Evolutionary conservation across 2,329 filamentous ascomycete species (phyloP).

Genomic region (Stachybotrys echinatus): DNA sequence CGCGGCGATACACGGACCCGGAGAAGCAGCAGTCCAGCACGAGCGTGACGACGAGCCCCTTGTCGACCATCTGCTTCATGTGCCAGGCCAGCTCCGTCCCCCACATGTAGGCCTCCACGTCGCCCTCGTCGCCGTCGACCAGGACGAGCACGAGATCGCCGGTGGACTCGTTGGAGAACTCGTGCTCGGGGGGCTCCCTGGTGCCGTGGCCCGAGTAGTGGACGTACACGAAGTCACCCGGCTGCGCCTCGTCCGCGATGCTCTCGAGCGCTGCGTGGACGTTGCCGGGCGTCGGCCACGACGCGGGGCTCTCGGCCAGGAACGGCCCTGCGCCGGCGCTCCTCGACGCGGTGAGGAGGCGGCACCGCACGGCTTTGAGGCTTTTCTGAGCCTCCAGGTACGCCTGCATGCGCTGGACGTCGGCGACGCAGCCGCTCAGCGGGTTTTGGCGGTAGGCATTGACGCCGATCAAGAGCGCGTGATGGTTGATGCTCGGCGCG

Average conservation of each 20-base stretch:
- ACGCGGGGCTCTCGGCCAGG: neutral
- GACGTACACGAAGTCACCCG: constrained; percentile 5
- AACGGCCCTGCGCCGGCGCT: neutral
- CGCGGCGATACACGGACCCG: constrained; percentile 6
- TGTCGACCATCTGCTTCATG: constrained; percentile 5
- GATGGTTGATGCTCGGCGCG: neutral
- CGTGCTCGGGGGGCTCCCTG: neutral
- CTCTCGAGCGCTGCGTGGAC: neutral
- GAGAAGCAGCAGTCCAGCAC: constrained; percentile 14
- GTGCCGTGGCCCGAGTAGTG: constrained; percentile 8
- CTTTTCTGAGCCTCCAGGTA: neutral
- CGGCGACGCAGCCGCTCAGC: neutral
- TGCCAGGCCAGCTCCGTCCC: neutral
- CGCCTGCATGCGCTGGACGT: neutral
- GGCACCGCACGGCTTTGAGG: neutral
- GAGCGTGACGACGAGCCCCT: constrained; percentile 7
- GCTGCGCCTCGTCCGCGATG: neutral
- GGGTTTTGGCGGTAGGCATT: neutral
- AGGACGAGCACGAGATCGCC: constrained; percentile 8
- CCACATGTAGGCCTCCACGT: neutral
- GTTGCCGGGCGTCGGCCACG: constrained; percentile 4
- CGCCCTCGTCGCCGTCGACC: neutral
- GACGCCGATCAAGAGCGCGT: constrained; percentile 1
- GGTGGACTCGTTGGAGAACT: neutral
- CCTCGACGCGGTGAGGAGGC: neutral